These are phyloP conservation scores for Oropetium thomaeum DNA, from an alignment of 176 grass and related monocot species.

Conservation along the genomic window DNA sequence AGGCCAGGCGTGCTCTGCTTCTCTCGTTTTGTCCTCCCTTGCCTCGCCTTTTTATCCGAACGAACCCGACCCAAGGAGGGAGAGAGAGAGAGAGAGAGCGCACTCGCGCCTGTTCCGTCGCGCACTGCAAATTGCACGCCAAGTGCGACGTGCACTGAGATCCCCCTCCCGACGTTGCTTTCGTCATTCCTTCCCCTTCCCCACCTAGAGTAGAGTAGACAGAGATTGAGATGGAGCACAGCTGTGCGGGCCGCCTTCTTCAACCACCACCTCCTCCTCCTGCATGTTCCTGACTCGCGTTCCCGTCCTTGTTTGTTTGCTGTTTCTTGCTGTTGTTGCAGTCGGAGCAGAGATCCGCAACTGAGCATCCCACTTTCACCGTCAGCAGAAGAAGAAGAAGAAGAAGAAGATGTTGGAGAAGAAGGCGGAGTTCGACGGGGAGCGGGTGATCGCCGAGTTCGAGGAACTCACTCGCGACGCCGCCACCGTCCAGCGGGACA, in stretches of 20 bases:
- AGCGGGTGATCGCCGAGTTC: conserved; percentile 69
- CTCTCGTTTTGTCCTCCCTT: neutral
- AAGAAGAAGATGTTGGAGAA: conserved; percentile 44
- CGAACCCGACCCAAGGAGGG: too few species aligned
- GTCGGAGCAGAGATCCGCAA: neutral
- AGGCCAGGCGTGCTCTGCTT: neutral
- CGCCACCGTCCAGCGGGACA: conserved; percentile 51
- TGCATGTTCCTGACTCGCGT: neutral
- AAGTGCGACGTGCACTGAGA: neutral
- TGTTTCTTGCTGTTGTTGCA: too few species aligned
- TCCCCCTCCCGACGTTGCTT: neutral
- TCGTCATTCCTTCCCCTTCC: neutral
- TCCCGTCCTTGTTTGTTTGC: neutral
- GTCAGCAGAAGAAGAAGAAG: neutral
- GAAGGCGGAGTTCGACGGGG: conserved; percentile 36
- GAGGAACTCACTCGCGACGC: conserved; percentile 62
- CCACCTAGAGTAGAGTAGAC: neutral
- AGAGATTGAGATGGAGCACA: neutral
- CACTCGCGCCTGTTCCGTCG: too few species aligned
- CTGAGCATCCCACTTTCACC: neutral
- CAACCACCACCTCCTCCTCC: neutral
- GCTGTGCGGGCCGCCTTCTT: too few species aligned
- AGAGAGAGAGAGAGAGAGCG: too few species aligned
- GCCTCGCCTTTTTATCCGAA: neutral
- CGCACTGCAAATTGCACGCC: neutral